Percentiles rank a stretch among this genome's conserved stretches.
Conservation (phyloP, 1,284 basidiomycete species). For the Naganishia sp. region DNA sequence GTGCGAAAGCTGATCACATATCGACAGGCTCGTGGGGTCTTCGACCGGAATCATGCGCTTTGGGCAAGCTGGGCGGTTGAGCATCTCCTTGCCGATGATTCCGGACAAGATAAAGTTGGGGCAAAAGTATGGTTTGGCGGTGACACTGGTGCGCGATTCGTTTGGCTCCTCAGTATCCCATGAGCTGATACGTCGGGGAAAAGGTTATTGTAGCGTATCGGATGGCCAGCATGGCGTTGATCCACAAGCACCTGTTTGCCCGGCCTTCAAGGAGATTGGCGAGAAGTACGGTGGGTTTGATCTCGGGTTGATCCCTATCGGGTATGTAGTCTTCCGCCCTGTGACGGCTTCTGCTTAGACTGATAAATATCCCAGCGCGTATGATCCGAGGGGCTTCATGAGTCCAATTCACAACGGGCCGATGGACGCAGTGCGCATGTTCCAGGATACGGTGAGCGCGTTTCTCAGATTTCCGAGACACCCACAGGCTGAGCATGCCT, state of each 20-base stretch:
- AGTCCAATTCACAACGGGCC: constrained; percentile 64
- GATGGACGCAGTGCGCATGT: constrained; percentile 65
- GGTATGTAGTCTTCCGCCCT: constrained; percentile 52
- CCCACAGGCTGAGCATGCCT: not conserved
- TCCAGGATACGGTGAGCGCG: constrained; percentile 61
- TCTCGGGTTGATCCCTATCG: constrained; percentile 65
- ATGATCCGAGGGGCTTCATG: constrained; percentile 62
- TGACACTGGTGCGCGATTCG: constrained; percentile 64
- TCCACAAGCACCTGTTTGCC: constrained; percentile 60
- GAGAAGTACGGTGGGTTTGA: constrained; percentile 63
- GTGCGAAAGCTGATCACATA: too few species aligned
- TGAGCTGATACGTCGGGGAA: not conserved
- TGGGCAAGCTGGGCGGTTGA: constrained; percentile 66
- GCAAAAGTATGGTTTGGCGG: constrained; percentile 64
- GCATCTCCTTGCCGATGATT: constrained; percentile 32
- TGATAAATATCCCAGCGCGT: constrained; percentile 57
- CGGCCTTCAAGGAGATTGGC: constrained; percentile 69
- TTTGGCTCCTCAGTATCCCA: constrained; percentile 32
- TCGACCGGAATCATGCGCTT: constrained; percentile 61
- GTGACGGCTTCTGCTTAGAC: not conserved
- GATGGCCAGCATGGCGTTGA: constrained; percentile 56
- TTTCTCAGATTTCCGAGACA: not conserved
- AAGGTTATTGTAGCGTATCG: constrained; percentile 53
- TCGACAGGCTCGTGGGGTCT: constrained; percentile 50
- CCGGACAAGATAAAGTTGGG: constrained; percentile 12